phyloP scores from a whole-genome alignment of 1,139 yeast genomes.

The Wickerhamomyces sp. region DNA sequence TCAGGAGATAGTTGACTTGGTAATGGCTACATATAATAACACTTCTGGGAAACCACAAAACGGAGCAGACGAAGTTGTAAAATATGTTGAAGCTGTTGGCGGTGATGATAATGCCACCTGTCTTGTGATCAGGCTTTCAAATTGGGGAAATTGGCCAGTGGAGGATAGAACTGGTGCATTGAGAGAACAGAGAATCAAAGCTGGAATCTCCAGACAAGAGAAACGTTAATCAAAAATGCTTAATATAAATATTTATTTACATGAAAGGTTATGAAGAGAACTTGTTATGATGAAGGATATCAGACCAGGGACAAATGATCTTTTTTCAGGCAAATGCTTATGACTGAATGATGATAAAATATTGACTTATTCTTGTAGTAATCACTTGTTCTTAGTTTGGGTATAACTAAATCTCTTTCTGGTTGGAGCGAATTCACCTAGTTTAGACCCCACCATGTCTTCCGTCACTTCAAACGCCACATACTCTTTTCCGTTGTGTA shows the following conservation, averaged over 20 bases:
- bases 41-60: constrained; percentile 75
- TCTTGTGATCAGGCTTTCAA: constrained; percentile 67
- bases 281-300: background rate
- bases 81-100: constrained; percentile 80
- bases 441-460: constrained; percentile 95
- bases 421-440: constrained; percentile 95
- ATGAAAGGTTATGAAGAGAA: background rate
- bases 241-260: background rate
- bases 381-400: constrained; percentile 42
- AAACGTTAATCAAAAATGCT: constrained; percentile 11
- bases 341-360: too few species aligned
- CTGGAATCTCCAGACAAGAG: constrained; percentile 38
- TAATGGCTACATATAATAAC: constrained; percentile 69
- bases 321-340: background rate
- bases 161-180: constrained; percentile 76
- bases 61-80: constrained; percentile 80
- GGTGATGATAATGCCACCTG: constrained; percentile 96
- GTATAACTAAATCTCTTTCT: constrained; percentile 75
- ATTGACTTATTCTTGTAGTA: too few species aligned
- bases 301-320: background rate
- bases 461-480: constrained; percentile 84
- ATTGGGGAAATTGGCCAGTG: constrained; percentile 94
- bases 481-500: constrained; percentile 93
- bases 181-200: constrained; percentile 68
- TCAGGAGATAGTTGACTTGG: constrained; percentile 86